Base-by-base conservation (phyloP, 2,329 filamentous ascomycete species). In the Botrytis squamosa region DNA sequence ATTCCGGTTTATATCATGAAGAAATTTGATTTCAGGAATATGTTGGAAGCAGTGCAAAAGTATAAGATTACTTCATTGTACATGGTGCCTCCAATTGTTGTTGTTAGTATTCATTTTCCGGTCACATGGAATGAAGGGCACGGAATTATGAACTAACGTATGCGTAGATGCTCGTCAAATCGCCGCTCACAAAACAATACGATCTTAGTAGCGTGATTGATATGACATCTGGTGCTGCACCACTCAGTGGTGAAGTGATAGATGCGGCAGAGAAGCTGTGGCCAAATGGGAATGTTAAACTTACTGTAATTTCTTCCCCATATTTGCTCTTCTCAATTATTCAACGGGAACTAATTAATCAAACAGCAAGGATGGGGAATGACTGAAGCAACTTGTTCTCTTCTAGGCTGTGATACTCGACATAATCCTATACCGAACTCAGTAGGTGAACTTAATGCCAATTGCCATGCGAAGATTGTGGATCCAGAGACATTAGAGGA, bases 161-260 rank as follows among this genome's bases (percentile, higher is more conserved):
- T 52, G 22, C 7, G 1, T 82, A 85, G 97, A 57, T 90, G 80
- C 84, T 91, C 75, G 85, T 85, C n/a, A 90, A 91, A 80, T 83
- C 86, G n/a, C 85, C 86, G 0, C 85, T 86, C 60, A 85, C 85
- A 1, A 80, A 82, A 44, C 81, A 85, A 2, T 89, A 86, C 77
- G 86, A 90, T 78, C 81, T 91, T 3, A 85, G 88, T 29, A 90
- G 88, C 12, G 80, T 98, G 22, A 90, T 91, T 68, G 94, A 94
- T 87, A 85, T 97, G 84, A 95, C 93, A 82, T 95, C 89, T 3
- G 95, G 93, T 38, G 95, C 94, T 0, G 95, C 95, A 1, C 95
- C 95, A 0, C 85, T 97, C 59, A 94, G 93, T 0, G 85, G 86
- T 42, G 94, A 97, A 76, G 87, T 97, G 2, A 91, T 95, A 4